Conservation (phyloP, 441 rosid species). For the Populus hybrid region DNA sequence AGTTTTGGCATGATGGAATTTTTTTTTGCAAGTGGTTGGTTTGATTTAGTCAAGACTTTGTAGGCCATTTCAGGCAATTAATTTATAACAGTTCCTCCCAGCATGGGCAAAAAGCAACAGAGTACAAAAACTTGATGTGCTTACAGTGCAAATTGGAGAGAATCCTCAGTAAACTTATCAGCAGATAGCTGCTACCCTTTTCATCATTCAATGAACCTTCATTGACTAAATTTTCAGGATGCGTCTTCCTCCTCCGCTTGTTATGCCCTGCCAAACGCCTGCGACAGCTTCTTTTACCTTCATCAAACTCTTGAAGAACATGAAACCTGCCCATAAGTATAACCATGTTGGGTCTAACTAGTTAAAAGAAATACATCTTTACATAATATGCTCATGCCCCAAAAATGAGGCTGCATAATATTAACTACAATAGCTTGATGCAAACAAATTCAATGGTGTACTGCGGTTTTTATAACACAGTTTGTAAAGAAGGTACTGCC, state of each 20-base stretch:
- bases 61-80: not conserved
- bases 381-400: not conserved
- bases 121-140: constrained; percentile 20
- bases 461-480: not conserved
- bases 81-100: not conserved
- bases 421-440: not conserved
- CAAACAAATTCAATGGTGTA: not conserved
- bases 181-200: constrained; percentile 62
- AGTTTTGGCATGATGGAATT: not conserved
- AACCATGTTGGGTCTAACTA: constrained; percentile 38
- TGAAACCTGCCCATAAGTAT: constrained; percentile 64
- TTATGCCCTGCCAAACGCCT: constrained; percentile 72
- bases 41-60: not conserved
- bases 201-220: constrained; percentile 55
- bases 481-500: not conserved
- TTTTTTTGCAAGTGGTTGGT: not conserved
- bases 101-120: constrained; percentile 9
- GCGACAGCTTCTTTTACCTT: constrained; percentile 65
- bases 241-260: constrained; percentile 86
- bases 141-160: constrained; percentile 82
- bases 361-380: constrained; percentile 4
- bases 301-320: constrained; percentile 92
- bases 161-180: constrained; percentile 74
- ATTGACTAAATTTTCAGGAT: constrained; percentile 51
- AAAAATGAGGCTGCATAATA: constrained; percentile 5